These are phyloP conservation scores for Aspergillus sp. DNA, from an alignment of 2,329 filamentous ascomycete species.

Conservation along the genomic window DNA sequence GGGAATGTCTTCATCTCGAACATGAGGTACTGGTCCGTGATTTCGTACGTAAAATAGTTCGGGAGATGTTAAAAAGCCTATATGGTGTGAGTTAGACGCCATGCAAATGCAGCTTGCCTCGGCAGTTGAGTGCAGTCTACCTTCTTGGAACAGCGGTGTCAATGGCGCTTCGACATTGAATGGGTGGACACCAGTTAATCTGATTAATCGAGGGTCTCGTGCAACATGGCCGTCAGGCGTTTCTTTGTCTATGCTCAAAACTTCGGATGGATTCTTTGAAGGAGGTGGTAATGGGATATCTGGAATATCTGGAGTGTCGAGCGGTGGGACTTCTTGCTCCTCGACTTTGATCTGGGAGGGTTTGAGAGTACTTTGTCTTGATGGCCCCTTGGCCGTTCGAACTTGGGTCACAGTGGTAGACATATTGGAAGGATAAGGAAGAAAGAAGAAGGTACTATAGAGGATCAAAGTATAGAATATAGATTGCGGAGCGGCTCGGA, in stretches of 20 bases:
- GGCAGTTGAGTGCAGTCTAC: constrained; percentile 16
- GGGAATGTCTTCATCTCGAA: constrained; percentile 68
- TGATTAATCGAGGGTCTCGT: constrained; percentile 76
- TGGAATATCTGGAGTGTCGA: constrained; percentile 44
- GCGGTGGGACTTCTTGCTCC: constrained; percentile 24
- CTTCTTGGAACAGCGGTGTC: constrained; percentile 69
- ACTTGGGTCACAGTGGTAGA: constrained; percentile 27
- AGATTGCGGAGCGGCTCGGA: neutral
- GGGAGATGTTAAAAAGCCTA: constrained; percentile 81
- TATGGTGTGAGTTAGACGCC: neutral
- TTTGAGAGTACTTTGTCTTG: constrained; percentile 20
- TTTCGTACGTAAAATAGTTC: constrained; percentile 92
- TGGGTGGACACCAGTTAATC: constrained; percentile 83
- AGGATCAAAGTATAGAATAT: neutral
- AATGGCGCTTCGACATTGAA: constrained; percentile 89
- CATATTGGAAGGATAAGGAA: constrained; percentile 18
- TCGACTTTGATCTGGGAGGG: constrained; percentile 25
- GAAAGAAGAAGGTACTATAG: neutral
- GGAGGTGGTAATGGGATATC: constrained; percentile 69
- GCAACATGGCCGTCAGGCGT: constrained; percentile 82
- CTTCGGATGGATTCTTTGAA: constrained; percentile 55
- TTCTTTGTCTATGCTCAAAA: constrained; percentile 73
- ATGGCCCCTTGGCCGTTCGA: constrained; percentile 17
- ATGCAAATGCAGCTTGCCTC: neutral
- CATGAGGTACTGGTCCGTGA: constrained; percentile 77